Base-by-base conservation (phyloP, 192 early-diverging fungal species). In the Backusella circina region DNA sequence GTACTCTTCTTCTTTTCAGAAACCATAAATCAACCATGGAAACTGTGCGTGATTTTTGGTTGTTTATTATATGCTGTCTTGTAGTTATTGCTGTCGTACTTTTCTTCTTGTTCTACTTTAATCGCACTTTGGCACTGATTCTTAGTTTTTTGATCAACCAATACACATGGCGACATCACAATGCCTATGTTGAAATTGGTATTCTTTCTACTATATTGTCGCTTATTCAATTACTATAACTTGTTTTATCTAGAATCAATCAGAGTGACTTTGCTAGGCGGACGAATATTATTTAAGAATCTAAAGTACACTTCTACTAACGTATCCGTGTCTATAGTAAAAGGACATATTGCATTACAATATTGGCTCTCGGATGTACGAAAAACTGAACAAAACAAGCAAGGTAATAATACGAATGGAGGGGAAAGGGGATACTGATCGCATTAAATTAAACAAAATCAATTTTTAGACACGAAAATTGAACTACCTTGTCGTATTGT, bases 61-160 rank as follows among this genome's bases (percentile, higher is more conserved):
- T 85, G 21, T 92, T 92, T 75, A 69, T 91, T 74, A 84, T 91
- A 61, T 91, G 87, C 75, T 91, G 91, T 71, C 79, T 88, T n/a
- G 85, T 90, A 0, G 86, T 93, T 23, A 87, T 91, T 16, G 81
- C 90, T 28, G 87, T 90, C 6, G 84, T 88, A 13, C 82, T 93
- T 35, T 91, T 94, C 84, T 91, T 92, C 44, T 82, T 92, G 26
- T 94, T 94, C 80, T 94, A 93, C 70, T 86, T 87, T 38, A 91
- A 90, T 78, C 86, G 92, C 23, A 80, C 88, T 32, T 72, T 91
- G 51, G 93, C 86, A 16, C 84, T 82, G 31, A 28, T 91, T 26
- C 78, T 92, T 18, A 88, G 89, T 6, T 84, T 86, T 33, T 41
- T 94, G 5, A 79, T 91, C 23, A 83, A 88, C 72, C 81, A 89